Evolutionary conservation across 208 protist genomes (phyloP).

Genomic region (Leishmania mexicana): DNA sequence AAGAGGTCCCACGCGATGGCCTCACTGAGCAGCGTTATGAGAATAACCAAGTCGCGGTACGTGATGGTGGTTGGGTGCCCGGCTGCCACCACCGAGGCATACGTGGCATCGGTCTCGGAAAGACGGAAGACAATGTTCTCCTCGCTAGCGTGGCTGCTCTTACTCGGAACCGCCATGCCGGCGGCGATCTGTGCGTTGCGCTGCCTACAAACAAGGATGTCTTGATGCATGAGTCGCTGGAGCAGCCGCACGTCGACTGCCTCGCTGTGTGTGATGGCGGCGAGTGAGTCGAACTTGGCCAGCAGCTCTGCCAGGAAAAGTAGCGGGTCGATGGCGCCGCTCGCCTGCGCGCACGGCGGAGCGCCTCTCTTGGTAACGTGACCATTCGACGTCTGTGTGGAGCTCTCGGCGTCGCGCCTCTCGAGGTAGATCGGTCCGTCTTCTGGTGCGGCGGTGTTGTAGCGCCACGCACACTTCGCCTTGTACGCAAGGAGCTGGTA

Average conservation of each 20-base stretch:
- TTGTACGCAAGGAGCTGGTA: constrained; percentile 21
- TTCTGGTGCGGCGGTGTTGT: constrained; percentile 7
- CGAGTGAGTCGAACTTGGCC: constrained; percentile 30
- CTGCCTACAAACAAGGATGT: constrained; percentile 29
- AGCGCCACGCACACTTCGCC: constrained; percentile 14
- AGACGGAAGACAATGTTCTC: constrained; percentile 34
- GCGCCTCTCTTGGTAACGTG: not conserved
- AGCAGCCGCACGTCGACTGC: constrained; percentile 47
- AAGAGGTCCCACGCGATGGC: constrained; percentile 54
- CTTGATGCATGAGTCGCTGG: constrained; percentile 33
- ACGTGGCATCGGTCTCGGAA: constrained; percentile 26
- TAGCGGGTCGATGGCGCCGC: constrained; percentile 1
- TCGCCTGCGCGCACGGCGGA: not conserved
- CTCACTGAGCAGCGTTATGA: constrained; percentile 48
- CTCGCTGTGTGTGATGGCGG: constrained; percentile 54
- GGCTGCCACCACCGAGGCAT: constrained; percentile 8
- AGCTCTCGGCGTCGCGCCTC: not conserved
- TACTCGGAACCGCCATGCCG: not conserved
- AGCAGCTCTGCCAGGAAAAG: constrained; percentile 36
- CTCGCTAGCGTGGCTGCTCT: constrained; percentile 2
- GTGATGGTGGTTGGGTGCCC: constrained; percentile 33
- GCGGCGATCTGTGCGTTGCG: constrained; percentile 14
- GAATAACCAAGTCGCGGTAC: constrained; percentile 43
- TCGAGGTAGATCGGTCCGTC: constrained; percentile 5
- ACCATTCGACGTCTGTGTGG: not conserved